Evolutionary conservation across 2,329 filamentous ascomycete species (phyloP).

Genomic region (Orbilia blumenaviensis): DNA sequence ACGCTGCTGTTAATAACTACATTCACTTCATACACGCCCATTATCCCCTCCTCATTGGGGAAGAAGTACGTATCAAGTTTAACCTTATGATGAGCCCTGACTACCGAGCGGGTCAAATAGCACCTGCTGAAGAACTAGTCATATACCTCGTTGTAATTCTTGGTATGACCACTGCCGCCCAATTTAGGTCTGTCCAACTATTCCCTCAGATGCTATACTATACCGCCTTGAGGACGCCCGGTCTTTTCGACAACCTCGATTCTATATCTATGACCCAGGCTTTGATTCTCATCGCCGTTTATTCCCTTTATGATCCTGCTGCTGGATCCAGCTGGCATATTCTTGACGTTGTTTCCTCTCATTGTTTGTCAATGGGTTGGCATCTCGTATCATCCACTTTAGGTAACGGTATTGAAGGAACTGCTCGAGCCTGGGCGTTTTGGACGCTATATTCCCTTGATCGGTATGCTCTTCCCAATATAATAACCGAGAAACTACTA

Average conservation of each 20-base stretch:
- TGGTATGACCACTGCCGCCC: slow-evolving; percentile 38
- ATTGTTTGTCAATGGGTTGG: slow-evolving; percentile 41
- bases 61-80: slow-evolving; percentile 42
- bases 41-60: slow-evolving; percentile 33
- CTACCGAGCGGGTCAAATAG: slow-evolving; percentile 30
- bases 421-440: slow-evolving; percentile 42
- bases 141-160: slow-evolving; percentile 45
- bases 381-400: slow-evolving; percentile 44
- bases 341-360: slow-evolving; percentile 30
- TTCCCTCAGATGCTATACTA: slow-evolving; percentile 47
- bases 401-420: slow-evolving; percentile 44
- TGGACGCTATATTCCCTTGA: slow-evolving; percentile 52
- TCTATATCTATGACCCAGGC: slow-evolving; percentile 45
- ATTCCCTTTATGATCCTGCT: slow-evolving; percentile 46
- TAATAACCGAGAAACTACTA: background rate
- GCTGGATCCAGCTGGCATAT: slow-evolving; percentile 52
- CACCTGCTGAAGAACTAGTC: slow-evolving; percentile 37
- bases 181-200: slow-evolving; percentile 23
- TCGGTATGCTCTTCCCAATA: slow-evolving; percentile 12
- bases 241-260: slow-evolving; percentile 22
- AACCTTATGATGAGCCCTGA: slow-evolving; percentile 33
- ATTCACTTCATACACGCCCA: slow-evolving; percentile 50
- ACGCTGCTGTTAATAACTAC: slow-evolving; percentile 29
- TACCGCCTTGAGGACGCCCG: slow-evolving; percentile 21
- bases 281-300: slow-evolving; percentile 47